A percentile compares a stretch with the other conserved stretches of the same genome.
phyloP scores from a whole-genome alignment of 208 protist genomes.

The Hexamita inflata region DNA sequence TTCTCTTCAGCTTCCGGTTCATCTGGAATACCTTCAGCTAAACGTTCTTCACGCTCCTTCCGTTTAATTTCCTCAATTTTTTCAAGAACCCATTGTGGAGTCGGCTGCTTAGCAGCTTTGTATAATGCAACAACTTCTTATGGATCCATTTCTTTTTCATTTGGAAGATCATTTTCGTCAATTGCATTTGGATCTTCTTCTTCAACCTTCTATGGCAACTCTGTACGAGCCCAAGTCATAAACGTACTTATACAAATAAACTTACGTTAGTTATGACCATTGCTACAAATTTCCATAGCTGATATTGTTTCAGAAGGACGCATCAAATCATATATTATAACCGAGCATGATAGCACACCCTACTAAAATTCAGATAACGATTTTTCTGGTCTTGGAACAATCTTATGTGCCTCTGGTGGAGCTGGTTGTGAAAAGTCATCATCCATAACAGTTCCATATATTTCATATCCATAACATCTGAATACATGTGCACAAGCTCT shows the following conservation, averaged over 20 bases:
- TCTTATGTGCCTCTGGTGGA: neutral
- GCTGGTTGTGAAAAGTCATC: neutral
- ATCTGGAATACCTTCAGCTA: neutral
- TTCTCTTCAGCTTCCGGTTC: neutral
- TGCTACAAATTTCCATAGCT: neutral
- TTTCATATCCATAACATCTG: slow-evolving; percentile 6
- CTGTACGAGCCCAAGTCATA: slow-evolving; percentile 23
- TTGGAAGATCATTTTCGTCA: neutral
- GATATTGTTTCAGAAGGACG: slow-evolving; percentile 1
- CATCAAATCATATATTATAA: slow-evolving; percentile 12
- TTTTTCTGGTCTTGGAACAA: neutral
- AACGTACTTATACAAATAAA: slow-evolving; percentile 5
- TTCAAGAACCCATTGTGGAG: slow-evolving; percentile 13
- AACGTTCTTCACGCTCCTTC: neutral
- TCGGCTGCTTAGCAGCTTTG: neutral
- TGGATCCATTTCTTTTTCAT: slow-evolving; percentile 23
- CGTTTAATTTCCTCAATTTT: slow-evolving; percentile 4
- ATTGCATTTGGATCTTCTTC: neutral
- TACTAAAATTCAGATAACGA: neutral
- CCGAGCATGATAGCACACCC: slow-evolving; percentile 7
- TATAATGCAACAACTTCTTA: slow-evolving; percentile 12
- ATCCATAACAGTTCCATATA: slow-evolving; percentile 19
- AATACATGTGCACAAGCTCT: slow-evolving; percentile 23
- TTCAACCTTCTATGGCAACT: neutral
- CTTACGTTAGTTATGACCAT: neutral